phyloP scores from a whole-genome alignment of 108 stramenopile genomes.

The Epithemia pelagica region DNA sequence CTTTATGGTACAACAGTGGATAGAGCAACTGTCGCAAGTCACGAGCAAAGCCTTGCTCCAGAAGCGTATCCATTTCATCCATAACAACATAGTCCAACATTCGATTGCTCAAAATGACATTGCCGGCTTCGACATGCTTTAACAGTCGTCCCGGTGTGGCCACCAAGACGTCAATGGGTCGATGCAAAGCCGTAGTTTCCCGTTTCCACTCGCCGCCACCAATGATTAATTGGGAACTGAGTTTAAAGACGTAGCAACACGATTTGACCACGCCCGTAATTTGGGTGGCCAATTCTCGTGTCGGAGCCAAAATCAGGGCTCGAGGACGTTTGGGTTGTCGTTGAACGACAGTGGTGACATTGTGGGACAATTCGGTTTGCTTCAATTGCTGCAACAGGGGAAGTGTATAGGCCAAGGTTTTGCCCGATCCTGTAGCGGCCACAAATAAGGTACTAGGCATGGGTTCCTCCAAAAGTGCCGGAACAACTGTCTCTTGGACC shows the following conservation, averaged over 20 bases:
- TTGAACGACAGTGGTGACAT: conserved; percentile 13
- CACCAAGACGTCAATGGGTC: conserved; percentile 85
- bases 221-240: conserved; percentile 71
- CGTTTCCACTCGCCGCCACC: conserved; percentile 88
- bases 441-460: conserved; percentile 44
- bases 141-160: conserved; percentile 90
- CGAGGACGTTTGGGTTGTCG: conserved; percentile 81
- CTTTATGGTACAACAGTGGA: conserved; percentile 67
- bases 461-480: conserved; percentile 34
- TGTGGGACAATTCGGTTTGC: conserved; percentile 44
- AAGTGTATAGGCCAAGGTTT: conserved; percentile 84
- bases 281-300: conserved; percentile 89
- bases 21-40: conserved; percentile 80
- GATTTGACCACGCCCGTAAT: conserved; percentile 85
- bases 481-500: conserved; percentile 73
- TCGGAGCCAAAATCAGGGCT: conserved; percentile 87
- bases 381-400: conserved; percentile 80
- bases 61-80: conserved; percentile 99
- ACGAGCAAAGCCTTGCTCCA: conserved; percentile 91
- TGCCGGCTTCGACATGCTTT: conserved; percentile 85
- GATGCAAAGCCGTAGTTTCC: conserved; percentile 30
- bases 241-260: conserved; percentile 73
- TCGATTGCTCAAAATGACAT: conserved; percentile 63
- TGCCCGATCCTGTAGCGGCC: conserved; percentile 86
- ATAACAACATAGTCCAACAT: conserved; percentile 65